Evolutionary conservation across 2,329 filamentous ascomycete species (phyloP).

Genomic region (Fusarium dimerum): DNA sequence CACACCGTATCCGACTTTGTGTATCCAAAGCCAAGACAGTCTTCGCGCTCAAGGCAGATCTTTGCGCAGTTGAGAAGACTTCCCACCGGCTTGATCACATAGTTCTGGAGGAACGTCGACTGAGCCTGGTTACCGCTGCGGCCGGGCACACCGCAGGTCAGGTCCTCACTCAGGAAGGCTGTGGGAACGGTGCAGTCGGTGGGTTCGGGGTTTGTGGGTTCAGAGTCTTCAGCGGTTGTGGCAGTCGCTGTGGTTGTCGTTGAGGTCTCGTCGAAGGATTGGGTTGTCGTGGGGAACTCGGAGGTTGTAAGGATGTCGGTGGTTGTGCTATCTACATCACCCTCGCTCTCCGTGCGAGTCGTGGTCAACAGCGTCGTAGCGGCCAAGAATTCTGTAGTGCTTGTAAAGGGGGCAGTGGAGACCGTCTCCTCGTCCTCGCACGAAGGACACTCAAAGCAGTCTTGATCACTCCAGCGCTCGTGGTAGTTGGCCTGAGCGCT

Average conservation of each 20-base stretch:
- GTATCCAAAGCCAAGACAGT: slow-evolving; percentile 19
- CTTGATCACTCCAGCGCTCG: slow-evolving; percentile 14
- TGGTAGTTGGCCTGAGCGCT: background rate
- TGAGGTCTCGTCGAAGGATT: too few species aligned
- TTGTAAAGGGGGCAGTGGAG: background rate
- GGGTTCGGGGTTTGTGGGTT: slow-evolving; percentile 4
- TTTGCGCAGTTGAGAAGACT: slow-evolving; percentile 14
- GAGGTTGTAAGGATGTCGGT: background rate
- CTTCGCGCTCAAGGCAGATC: slow-evolving; percentile 12
- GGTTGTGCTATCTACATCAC: background rate
- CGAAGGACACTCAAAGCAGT: slow-evolving; percentile 15
- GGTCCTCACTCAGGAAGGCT: slow-evolving; percentile 11
- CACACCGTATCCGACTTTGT: slow-evolving; percentile 12
- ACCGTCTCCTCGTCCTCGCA: slow-evolving; percentile 5
- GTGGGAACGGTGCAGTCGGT: slow-evolving; percentile 10
- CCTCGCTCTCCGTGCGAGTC: slow-evolving; percentile 1
- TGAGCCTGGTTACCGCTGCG: slow-evolving; percentile 14
- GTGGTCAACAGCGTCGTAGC: slow-evolving; percentile 13
- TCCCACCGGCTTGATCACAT: slow-evolving; percentile 16
- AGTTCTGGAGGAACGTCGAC: slow-evolving; percentile 8
- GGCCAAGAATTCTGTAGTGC: background rate
- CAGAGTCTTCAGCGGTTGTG: background rate
- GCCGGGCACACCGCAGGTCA: slow-evolving; percentile 18
- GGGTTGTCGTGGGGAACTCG: background rate
- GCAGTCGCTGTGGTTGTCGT: too few species aligned